Conservation (phyloP, 2,329 filamentous ascomycete species). For the Aspergillus novofumigatus region DNA sequence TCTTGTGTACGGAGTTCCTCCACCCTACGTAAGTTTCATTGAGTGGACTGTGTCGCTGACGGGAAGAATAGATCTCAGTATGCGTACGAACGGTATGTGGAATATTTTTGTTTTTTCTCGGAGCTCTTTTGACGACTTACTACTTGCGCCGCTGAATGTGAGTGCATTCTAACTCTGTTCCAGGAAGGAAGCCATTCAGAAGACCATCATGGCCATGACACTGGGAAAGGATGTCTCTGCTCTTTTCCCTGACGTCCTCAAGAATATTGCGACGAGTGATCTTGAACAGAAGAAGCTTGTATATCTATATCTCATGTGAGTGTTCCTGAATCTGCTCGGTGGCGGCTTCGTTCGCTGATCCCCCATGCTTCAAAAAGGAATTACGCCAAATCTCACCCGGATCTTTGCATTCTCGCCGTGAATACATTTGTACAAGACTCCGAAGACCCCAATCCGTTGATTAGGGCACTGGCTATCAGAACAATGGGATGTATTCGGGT, state of each 20-base stretch:
- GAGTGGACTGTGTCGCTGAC: slow-evolving; percentile 32
- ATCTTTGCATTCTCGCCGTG: slow-evolving; percentile 96
- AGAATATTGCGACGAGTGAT: slow-evolving; percentile 94
- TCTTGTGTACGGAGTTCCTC: slow-evolving; percentile 56
- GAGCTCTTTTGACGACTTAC: neutral
- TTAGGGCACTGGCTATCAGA: slow-evolving; percentile 88
- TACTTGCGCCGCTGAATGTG: neutral
- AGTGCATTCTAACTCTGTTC: slow-evolving; percentile 24
- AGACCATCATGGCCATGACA: slow-evolving; percentile 99
- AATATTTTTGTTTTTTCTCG: neutral
- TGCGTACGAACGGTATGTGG: slow-evolving; percentile 79
- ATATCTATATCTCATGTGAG: slow-evolving; percentile 93
- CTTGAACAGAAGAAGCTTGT: slow-evolving; percentile 99
- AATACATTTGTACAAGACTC: slow-evolving; percentile 99
- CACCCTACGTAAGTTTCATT: slow-evolving; percentile 3
- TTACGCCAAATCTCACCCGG: slow-evolving; percentile 97
- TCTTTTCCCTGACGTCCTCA: slow-evolving; percentile 93
- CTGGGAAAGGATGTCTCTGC: slow-evolving; percentile 97
- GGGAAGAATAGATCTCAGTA: slow-evolving; percentile 72
- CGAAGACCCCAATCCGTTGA: slow-evolving; percentile 94
- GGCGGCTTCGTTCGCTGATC: slow-evolving; percentile 14
- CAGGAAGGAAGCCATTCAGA: slow-evolving; percentile 96
- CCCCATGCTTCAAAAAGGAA: slow-evolving; percentile 59
- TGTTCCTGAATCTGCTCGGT: neutral
- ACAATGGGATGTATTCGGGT: slow-evolving; percentile 99